Conservation (phyloP, 2,329 filamentous ascomycete species). For the Trichoderma lentiforme region DNA sequence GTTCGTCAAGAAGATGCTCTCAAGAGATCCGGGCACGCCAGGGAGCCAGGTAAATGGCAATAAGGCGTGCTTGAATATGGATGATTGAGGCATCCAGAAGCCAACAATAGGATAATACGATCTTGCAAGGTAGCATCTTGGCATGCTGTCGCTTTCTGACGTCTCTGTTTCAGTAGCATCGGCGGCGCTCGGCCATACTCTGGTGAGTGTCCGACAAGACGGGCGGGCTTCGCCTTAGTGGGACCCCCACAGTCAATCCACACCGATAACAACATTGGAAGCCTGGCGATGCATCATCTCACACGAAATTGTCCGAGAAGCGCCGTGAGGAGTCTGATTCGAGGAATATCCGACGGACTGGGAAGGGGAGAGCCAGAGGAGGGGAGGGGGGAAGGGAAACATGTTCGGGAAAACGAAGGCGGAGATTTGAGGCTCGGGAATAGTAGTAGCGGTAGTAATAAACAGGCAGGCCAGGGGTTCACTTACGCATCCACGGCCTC, state of each 20-base stretch:
- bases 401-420: constrained; percentile 6
- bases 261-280: constrained; percentile 21
- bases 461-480: constrained; percentile 5
- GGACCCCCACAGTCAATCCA: constrained; percentile 31
- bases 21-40: neutral
- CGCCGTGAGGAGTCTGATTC: constrained; percentile 13
- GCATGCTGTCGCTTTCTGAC: constrained; percentile 17
- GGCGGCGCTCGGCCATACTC: constrained; percentile 39
- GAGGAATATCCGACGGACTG: constrained; percentile 16
- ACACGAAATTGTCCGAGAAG: constrained; percentile 28
- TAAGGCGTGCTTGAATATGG: neutral
- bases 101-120: constrained; percentile 11
- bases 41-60: neutral
- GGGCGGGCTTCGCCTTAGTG: constrained; percentile 30
- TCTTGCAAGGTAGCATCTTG: constrained; percentile 17
- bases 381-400: neutral
- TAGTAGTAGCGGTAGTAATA: neutral
- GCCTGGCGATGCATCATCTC: constrained; percentile 20
- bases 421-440: neutral
- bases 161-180: constrained; percentile 34
- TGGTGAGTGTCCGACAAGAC: constrained; percentile 28
- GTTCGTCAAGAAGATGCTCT: neutral
- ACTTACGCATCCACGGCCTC: constrained; percentile 58
- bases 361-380: neutral
- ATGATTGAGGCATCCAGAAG: constrained; percentile 8